These are phyloP conservation scores for Basidiobolus meristosporus DNA, from an alignment of 371 early-diverging fungal genomes.

Conservation along the genomic window DNA sequence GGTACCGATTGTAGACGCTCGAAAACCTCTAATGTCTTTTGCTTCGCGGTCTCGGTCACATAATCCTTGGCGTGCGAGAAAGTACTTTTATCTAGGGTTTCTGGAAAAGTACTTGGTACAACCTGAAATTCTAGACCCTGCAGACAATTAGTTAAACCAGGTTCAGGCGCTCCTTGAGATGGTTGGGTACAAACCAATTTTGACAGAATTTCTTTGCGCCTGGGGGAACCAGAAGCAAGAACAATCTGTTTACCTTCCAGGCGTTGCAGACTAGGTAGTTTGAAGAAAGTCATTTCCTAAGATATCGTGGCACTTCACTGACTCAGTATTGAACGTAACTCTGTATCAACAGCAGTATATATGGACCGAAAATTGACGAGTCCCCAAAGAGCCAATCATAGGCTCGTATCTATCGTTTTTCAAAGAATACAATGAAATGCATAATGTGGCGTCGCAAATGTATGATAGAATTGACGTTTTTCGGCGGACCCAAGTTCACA, in stretches of 20 bases:
- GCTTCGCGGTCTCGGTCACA: slow-evolving; percentile 25
- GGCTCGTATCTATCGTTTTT: too few species aligned
- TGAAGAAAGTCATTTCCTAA: too few species aligned
- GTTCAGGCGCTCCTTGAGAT: not conserved
- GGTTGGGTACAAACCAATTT: slow-evolving; percentile 18
- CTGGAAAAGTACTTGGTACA: slow-evolving; percentile 34
- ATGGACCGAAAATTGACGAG: too few species aligned
- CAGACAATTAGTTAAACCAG: slow-evolving; percentile 2
- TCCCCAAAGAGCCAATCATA: too few species aligned
- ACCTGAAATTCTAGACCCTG: slow-evolving; percentile 41
- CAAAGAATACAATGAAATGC: too few species aligned
- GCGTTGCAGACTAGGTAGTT: not conserved
- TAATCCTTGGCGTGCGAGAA: slow-evolving; percentile 27
- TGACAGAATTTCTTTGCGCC: slow-evolving; percentile 53
- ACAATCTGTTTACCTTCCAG: slow-evolving; percentile 28
- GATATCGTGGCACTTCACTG: too few species aligned
- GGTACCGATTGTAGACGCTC: slow-evolving; percentile 9
- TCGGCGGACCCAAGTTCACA: too few species aligned
- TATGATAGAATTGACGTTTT: too few species aligned
- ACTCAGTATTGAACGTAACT: too few species aligned
- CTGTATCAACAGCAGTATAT: too few species aligned
- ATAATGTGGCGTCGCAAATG: too few species aligned
- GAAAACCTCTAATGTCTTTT: slow-evolving; percentile 30
- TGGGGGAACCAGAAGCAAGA: slow-evolving; percentile 65
- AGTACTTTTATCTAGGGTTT: slow-evolving; percentile 30